phyloP scores from a whole-genome alignment of 2,329 filamentous ascomycete species.

The Chaetomium sp. region DNA sequence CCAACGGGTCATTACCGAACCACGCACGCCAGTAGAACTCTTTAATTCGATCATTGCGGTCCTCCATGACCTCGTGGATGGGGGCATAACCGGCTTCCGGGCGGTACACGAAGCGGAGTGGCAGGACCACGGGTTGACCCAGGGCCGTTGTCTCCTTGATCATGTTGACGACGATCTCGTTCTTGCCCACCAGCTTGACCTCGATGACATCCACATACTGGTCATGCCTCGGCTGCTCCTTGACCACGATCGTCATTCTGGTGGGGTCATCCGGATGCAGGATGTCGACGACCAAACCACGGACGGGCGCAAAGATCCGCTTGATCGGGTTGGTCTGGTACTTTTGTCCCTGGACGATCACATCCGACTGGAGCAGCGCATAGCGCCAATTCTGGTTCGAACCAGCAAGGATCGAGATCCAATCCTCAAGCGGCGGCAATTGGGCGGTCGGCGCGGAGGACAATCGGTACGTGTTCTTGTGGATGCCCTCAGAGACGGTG shows the following conservation, averaged over 20 bases:
- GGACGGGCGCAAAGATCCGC: conserved; percentile 79
- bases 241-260: conserved; percentile 79
- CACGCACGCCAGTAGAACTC: conserved; percentile 98
- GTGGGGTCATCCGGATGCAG: conserved; percentile 70
- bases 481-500: conserved; percentile 68
- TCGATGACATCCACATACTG: conserved; percentile 86
- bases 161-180: conserved; percentile 81
- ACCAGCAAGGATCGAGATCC: conserved; percentile 84
- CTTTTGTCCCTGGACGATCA: conserved; percentile 90
- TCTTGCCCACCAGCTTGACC: conserved; percentile 65
- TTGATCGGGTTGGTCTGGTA: conserved; percentile 96
- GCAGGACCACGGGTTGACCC: conserved; percentile 72
- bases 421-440: conserved; percentile 73
- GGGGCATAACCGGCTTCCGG: conserved; percentile 97
- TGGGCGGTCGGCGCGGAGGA: conserved; percentile 66
- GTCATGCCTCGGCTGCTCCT: conserved; percentile 78
- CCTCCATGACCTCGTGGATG: conserved; percentile 92
- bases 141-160: conserved; percentile 89
- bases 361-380: conserved; percentile 86
- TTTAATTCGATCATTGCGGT: conserved; percentile 96
- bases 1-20: conserved; percentile 82
- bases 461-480: conserved; percentile 79
- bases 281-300: conserved; percentile 87
- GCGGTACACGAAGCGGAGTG: conserved; percentile 85
- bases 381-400: conserved; percentile 86